Conservation (phyloP, 768 basidiomycete genomes). For the Auricularia sp. region DNA sequence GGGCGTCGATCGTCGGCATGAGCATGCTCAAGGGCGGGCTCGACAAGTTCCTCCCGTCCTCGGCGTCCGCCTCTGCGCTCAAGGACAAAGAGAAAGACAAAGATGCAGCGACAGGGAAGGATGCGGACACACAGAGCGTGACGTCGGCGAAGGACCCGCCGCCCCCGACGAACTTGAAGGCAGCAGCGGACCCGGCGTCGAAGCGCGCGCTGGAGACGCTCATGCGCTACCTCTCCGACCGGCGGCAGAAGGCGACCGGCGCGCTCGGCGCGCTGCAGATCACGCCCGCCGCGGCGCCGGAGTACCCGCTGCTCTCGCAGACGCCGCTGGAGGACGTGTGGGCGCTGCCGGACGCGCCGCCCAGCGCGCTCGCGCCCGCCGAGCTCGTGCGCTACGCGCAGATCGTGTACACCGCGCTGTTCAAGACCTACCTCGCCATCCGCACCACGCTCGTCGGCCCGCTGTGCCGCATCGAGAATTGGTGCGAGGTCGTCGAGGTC, state of each 20-base stretch:
- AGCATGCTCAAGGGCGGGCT: conserved; percentile 39
- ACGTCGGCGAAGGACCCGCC: conserved; percentile 3
- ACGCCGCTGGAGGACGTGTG: conserved; percentile 68
- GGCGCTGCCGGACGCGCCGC: conserved; percentile 62
- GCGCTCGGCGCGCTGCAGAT: conserved; percentile 63
- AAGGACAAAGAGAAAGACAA: neutral
- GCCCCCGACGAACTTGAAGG: neutral
- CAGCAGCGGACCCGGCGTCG: neutral
- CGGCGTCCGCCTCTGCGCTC: conserved; percentile 12
- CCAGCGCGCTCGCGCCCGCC: conserved; percentile 65
- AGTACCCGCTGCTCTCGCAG: conserved; percentile 60
- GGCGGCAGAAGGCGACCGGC: conserved; percentile 74
- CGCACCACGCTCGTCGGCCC: conserved; percentile 74
- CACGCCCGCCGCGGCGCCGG: conserved; percentile 59
- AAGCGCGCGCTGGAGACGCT: conserved; percentile 74
- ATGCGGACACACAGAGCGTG: conserved; percentile 56
- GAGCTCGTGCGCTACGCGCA: conserved; percentile 84
- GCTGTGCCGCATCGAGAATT: conserved; percentile 84
- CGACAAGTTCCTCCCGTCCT: conserved; percentile 38
- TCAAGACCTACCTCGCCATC: conserved; percentile 83
- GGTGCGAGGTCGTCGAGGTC: conserved; percentile 93
- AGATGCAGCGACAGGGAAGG: too few species aligned
- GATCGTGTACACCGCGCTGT: conserved; percentile 89
- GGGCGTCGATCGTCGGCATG: conserved; percentile 30
- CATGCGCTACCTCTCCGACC: conserved; percentile 78